A percentile compares a stretch with the other conserved stretches of the same genome.
phyloP scores from a whole-genome alignment of 2,329 filamentous ascomycete genomes.

The Cladophialophora yegresii region DNA sequence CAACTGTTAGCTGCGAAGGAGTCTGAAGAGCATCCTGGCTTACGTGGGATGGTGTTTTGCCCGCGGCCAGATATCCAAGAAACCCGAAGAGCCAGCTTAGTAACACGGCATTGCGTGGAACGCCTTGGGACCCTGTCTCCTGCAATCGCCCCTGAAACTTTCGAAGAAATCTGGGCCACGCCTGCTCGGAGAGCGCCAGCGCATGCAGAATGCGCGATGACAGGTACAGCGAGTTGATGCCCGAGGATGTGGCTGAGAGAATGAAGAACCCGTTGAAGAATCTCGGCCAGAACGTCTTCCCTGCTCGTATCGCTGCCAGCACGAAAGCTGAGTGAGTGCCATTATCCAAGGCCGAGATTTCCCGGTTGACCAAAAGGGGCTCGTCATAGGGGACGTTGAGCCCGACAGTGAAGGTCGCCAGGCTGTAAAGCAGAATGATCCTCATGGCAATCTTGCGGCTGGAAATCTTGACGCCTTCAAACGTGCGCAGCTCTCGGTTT shows the following conservation, averaged over 20 bases:
- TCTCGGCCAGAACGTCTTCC: slow-evolving; percentile 44
- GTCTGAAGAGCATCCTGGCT: background rate
- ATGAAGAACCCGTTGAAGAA: slow-evolving; percentile 52
- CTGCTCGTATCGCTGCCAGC: slow-evolving; percentile 46
- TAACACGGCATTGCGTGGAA: slow-evolving; percentile 45
- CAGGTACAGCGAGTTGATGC: slow-evolving; percentile 49
- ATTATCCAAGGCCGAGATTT: slow-evolving; percentile 38
- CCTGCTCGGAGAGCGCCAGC: slow-evolving; percentile 39
- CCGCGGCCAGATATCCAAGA: slow-evolving; percentile 35
- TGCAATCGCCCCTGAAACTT: slow-evolving; percentile 40
- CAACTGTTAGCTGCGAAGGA: background rate
- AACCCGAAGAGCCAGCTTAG: slow-evolving; percentile 44
- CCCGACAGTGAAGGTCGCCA: slow-evolving; percentile 47
- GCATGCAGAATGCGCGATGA: slow-evolving; percentile 49
- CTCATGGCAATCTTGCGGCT: slow-evolving; percentile 49
- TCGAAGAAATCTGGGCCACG: slow-evolving; percentile 6
- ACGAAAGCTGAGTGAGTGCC: slow-evolving; percentile 46
- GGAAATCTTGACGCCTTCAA: slow-evolving; percentile 51
- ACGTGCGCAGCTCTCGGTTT: slow-evolving; percentile 42
- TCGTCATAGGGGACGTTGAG: slow-evolving; percentile 49
- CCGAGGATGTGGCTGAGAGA: slow-evolving; percentile 49
- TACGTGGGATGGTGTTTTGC: slow-evolving; percentile 7
- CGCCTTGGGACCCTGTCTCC: slow-evolving; percentile 42
- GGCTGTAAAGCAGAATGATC: slow-evolving; percentile 48
- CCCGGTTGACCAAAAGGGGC: slow-evolving; percentile 38